Base-by-base conservation (phyloP, 2,329 filamentous ascomycete genomes). In the Penicillium sp. region DNA sequence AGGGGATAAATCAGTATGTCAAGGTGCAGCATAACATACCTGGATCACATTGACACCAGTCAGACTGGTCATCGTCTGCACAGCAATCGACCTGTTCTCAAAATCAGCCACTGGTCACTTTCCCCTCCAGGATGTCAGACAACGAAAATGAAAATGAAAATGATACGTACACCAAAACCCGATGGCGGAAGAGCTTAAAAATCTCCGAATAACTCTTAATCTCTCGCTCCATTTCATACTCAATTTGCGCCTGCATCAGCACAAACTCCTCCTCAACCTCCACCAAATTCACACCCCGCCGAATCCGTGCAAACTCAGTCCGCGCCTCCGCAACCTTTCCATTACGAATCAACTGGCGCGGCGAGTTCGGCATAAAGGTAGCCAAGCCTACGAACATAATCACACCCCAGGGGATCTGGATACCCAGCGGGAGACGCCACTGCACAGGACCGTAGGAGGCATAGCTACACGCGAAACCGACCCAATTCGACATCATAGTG, bases 11-110 rank as follows among this genome's bases (percentile, higher is more conserved):
- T 52, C 24, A 56, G 22, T 11, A 7, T 16, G 6, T n/a, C 43
- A n/a, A 16, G 2, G 43, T n/a, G 31, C n/a, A 46, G 43, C 14
- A n/a, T 44, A 22, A 60, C 68, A 41, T 69, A 77, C 73, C 67
- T 81, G 83, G 39, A 86, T 85, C 1, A 85, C 83, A 64, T 85
- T 85, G 39, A 85, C 81, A 11, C 83, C 83, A 0, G 83, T 85
- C 40, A 85, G 66, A 62, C 77, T 80, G 0, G 83, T 85, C 80
- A 85, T 83, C 2, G 82, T 84, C 70, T 85, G 83, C 2, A 85
- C 83, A 2, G 80, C 79, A 64, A 85, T 82, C 1, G 80, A 82
- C 19, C 72, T 75, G 55, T 24, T 55, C n/a, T 2, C 16, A 9
- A 50, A 24, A 18, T 36, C 31, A 52, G 36, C 4, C 43, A 39